phyloP scores from a whole-genome alignment of 768 basidiomycete genomes.

The Daedalea quercina region DNA sequence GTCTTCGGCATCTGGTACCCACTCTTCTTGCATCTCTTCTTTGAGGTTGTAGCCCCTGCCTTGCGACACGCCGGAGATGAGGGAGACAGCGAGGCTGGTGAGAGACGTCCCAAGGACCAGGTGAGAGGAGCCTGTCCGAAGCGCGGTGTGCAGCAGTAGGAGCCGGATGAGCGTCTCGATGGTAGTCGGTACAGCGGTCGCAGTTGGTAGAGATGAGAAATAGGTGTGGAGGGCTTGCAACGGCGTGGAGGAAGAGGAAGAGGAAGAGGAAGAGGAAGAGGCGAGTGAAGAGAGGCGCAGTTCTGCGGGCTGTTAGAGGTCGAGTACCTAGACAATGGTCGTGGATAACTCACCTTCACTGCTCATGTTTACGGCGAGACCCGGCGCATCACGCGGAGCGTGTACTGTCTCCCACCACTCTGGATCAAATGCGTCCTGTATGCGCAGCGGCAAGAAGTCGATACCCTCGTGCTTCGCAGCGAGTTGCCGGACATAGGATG shows the following conservation, averaged over 20 bases:
- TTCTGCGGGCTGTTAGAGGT: constrained; percentile 10
- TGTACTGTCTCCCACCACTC: constrained; percentile 57
- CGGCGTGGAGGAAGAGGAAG: constrained; percentile 14
- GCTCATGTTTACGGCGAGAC: constrained; percentile 39
- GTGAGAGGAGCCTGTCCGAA: constrained; percentile 56
- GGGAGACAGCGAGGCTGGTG: constrained; percentile 68
- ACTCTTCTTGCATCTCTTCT: constrained; percentile 69
- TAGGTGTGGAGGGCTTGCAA: constrained; percentile 37
- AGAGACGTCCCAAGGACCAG: constrained; percentile 72
- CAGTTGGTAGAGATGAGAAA: constrained; percentile 64
- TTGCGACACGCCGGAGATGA: constrained; percentile 70
- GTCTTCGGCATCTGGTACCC: constrained; percentile 31
- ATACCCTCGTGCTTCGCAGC: constrained; percentile 43
- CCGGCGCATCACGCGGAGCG: constrained; percentile 16
- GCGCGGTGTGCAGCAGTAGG: constrained; percentile 64
- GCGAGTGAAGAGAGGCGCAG: constrained; percentile 15
- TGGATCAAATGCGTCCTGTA: constrained; percentile 71
- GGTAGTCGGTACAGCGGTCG: constrained; percentile 57
- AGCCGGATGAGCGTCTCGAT: constrained; percentile 56
- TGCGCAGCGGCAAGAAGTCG: constrained; percentile 53
- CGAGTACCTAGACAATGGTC: not conserved
- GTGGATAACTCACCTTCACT: constrained; percentile 39
- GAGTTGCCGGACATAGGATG: constrained; percentile 40
- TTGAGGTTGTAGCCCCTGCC: constrained; percentile 68
- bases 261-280: no score